Evolutionary conservation across 148 eudicot genomes (phyloP).

Genomic region (Pouteria glomerata): DNA sequence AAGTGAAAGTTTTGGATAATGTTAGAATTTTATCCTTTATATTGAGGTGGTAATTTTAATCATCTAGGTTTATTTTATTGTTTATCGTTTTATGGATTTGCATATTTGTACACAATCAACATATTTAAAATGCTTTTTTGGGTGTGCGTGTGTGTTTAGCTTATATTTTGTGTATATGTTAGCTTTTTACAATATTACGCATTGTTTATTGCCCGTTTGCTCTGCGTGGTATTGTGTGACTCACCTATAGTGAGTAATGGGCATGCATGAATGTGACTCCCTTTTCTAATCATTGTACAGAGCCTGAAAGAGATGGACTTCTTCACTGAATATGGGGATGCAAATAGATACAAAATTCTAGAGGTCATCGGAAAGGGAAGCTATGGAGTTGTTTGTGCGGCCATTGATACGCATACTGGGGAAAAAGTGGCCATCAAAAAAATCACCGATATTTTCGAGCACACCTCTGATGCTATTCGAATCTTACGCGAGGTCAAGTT

Average conservation of each 20-base stretch:
- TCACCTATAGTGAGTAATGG: background rate
- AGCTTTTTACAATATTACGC: background rate
- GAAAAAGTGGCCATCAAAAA: slow-evolving; percentile 91
- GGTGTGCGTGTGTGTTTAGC: too few relatives aligned
- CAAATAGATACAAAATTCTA: slow-evolving; percentile 71
- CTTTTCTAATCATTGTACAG: slow-evolving; percentile 29
- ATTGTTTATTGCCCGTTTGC: slow-evolving; percentile 6
- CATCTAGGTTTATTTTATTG: background rate
- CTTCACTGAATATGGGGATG: slow-evolving; percentile 83
- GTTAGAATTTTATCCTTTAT: background rate
- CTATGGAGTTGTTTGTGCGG: slow-evolving; percentile 92
- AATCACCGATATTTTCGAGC: slow-evolving; percentile 75
- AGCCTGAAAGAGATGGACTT: slow-evolving; percentile 57
- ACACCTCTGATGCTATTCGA: slow-evolving; percentile 76
- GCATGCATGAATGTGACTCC: background rate
- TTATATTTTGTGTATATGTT: background rate
- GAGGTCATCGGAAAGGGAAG: slow-evolving; percentile 84
- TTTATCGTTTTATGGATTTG: background rate
- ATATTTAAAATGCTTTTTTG: background rate
- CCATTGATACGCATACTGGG: slow-evolving; percentile 78
- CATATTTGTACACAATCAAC: background rate
- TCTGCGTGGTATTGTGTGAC: slow-evolving; percentile 10
- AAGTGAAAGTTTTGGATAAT: background rate
- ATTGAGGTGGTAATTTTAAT: background rate
- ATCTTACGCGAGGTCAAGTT: slow-evolving; percentile 81